Evolutionary conservation across 1,284 basidiomycete species (phyloP).

Genomic region (Sphaerobolus stellatus): DNA sequence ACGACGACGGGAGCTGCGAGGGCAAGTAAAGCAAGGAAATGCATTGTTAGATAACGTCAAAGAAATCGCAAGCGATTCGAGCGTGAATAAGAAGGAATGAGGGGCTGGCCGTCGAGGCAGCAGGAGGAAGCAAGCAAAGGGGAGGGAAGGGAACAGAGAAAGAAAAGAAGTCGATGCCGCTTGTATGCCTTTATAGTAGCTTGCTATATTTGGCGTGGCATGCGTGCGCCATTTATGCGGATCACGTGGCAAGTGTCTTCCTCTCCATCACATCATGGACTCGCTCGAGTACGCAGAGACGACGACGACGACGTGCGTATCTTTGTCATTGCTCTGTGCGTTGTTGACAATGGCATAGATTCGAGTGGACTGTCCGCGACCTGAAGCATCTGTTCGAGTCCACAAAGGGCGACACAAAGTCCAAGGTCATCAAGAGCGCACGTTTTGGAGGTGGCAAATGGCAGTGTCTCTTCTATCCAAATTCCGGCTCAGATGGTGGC

Average conservation of each 20-base stretch:
- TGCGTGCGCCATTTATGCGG: neutral
- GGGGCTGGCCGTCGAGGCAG: constrained; percentile 7
- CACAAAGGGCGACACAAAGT: constrained; percentile 68
- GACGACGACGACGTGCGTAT: constrained; percentile 45
- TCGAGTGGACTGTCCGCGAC: constrained; percentile 75
- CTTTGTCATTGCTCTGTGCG: neutral
- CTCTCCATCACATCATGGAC: constrained; percentile 20
- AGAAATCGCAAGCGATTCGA: constrained; percentile 43
- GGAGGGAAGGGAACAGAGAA: neutral
- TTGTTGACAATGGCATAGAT: constrained; percentile 22
- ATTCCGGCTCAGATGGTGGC: constrained; percentile 60
- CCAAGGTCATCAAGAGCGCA: constrained; percentile 65
- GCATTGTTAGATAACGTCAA: neutral
- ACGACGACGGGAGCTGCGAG: constrained; percentile 48
- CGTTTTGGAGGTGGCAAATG: constrained; percentile 68
- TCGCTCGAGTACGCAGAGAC: constrained; percentile 50
- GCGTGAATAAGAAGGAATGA: constrained; percentile 22
- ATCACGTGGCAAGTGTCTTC: neutral
- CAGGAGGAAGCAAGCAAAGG: neutral
- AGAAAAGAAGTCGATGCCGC: neutral
- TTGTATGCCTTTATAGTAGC: neutral
- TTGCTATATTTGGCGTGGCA: neutral
- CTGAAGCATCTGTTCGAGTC: constrained; percentile 71
- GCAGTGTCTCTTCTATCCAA: constrained; percentile 81
- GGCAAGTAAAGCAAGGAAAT: constrained; percentile 21